Percentiles rank a stretch among this genome's conserved stretches.
These are phyloP conservation scores for Heracleum sosnowskyi DNA, from an alignment of 129 eudicot species.

Conservation along the genomic window DNA sequence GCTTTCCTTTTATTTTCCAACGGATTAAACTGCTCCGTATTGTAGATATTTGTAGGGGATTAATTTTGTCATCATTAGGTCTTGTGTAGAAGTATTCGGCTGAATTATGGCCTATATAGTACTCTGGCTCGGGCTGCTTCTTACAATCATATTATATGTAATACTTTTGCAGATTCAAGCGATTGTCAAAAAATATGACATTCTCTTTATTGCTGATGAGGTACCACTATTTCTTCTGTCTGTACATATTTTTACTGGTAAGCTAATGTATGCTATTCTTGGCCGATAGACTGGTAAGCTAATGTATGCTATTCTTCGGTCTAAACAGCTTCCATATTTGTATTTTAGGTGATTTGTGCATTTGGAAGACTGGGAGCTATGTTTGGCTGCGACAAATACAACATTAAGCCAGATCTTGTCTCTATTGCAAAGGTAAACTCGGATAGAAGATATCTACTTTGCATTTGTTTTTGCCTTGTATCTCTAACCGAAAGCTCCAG, in stretches of 20 bases:
- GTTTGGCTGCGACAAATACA: slow-evolving; percentile 92
- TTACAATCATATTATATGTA: background rate
- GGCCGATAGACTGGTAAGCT: background rate
- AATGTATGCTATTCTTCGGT: background rate
- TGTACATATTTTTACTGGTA: background rate
- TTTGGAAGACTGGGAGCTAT: slow-evolving; percentile 96
- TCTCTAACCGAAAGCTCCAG: slow-evolving; percentile 24
- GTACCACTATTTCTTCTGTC: slow-evolving; percentile 19
- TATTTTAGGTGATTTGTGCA: slow-evolving; percentile 69
- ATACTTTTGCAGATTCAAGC: slow-evolving; percentile 67
- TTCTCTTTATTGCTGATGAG: slow-evolving; percentile 95
- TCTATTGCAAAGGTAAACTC: slow-evolving; percentile 77
- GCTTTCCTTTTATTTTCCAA: background rate
- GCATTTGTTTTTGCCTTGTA: background rate
- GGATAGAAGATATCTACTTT: background rate
- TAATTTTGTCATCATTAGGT: background rate
- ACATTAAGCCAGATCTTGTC: slow-evolving; percentile 94
- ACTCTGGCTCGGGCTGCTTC: background rate
- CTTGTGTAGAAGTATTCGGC: background rate
- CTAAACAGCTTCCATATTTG: background rate
- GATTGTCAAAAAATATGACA: slow-evolving; percentile 74
- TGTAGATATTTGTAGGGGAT: background rate
- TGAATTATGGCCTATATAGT: background rate
- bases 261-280: background rate
- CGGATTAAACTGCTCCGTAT: background rate